Conservation (phyloP, 2,329 filamentous ascomycete genomes). For the Fusarium camptoceras region DNA sequence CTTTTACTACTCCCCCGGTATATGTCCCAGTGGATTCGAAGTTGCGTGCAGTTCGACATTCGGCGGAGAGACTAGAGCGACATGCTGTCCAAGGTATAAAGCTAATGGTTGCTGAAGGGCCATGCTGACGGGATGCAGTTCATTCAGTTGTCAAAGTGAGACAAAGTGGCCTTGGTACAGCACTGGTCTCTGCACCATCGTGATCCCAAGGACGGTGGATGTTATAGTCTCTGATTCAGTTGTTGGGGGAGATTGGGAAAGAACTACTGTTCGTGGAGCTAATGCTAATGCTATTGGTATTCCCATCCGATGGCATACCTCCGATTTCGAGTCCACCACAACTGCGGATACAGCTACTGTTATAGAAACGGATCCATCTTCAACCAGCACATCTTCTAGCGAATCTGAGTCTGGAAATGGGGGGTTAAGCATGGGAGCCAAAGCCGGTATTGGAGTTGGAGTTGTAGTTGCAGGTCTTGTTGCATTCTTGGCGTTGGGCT, state of each 20-base stretch:
- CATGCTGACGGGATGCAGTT: not conserved
- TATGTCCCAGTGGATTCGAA: conserved; percentile 9
- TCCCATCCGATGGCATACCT: conserved; percentile 16
- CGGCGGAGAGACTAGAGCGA: conserved; percentile 7
- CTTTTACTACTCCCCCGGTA: not conserved
- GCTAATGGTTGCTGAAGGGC: accelerated
- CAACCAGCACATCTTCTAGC: accelerated
- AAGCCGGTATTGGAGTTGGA: not conserved
- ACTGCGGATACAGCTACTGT: not conserved
- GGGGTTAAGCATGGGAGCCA: not conserved
- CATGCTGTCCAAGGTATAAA: conserved; percentile 11
- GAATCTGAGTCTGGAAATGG: not conserved
- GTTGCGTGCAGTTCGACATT: conserved; percentile 6
- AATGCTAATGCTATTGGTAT: conserved; percentile 7
- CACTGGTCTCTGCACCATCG: conserved; percentile 13
- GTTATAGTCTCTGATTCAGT: conserved; percentile 11
- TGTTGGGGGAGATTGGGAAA: conserved; percentile 12
- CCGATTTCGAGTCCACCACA: not conserved
- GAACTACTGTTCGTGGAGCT: not conserved
- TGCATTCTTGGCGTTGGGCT: not conserved
- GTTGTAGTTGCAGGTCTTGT: not conserved
- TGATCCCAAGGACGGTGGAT: not conserved
- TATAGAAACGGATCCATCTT: not conserved
- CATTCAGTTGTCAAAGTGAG: conserved; percentile 14
- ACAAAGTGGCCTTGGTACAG: conserved; percentile 11